phyloP scores from a whole-genome alignment of 495 filamentous ascomycete species.

The Venustampulla echinocandica region DNA sequence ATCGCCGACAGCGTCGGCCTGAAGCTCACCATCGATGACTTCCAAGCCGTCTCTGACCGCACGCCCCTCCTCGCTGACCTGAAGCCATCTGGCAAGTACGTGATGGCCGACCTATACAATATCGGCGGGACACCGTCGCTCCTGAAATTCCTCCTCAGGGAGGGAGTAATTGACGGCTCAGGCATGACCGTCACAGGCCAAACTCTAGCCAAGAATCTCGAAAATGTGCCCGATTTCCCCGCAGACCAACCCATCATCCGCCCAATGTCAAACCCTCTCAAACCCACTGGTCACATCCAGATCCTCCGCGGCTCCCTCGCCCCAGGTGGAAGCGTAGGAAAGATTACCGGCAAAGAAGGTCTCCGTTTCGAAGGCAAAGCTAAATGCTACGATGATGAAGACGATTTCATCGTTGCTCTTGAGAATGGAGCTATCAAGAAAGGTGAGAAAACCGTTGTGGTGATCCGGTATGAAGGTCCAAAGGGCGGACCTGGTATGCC shows the following conservation, averaged over 20 bases:
- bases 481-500: constrained; percentile 79
- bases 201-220: constrained; percentile 85
- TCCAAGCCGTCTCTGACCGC: constrained; percentile 87
- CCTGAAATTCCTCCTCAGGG: constrained; percentile 83
- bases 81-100: constrained; percentile 95
- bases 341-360: constrained; percentile 98
- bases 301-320: constrained; percentile 88
- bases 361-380: constrained; percentile 81
- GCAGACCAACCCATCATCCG: constrained; percentile 84
- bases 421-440: constrained; percentile 82
- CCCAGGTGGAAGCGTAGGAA: constrained; percentile 87
- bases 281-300: constrained; percentile 89
- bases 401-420: constrained; percentile 67
- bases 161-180: constrained; percentile 79
- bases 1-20: constrained; percentile 92
- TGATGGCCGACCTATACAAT: constrained; percentile 83
- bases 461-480: constrained; percentile 91
- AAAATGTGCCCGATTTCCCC: constrained; percentile 69
- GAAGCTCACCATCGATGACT: constrained; percentile 92
- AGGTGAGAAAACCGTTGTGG: constrained; percentile 94
- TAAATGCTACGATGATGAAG: constrained; percentile 77
- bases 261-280: constrained; percentile 85
- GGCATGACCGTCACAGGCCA: constrained; percentile 92
- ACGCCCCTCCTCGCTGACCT: constrained; percentile 92
- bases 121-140: constrained; percentile 90